These are phyloP conservation scores for Beauveria brongniartii DNA, from an alignment of 2,329 filamentous ascomycete genomes.

Conservation along the genomic window DNA sequence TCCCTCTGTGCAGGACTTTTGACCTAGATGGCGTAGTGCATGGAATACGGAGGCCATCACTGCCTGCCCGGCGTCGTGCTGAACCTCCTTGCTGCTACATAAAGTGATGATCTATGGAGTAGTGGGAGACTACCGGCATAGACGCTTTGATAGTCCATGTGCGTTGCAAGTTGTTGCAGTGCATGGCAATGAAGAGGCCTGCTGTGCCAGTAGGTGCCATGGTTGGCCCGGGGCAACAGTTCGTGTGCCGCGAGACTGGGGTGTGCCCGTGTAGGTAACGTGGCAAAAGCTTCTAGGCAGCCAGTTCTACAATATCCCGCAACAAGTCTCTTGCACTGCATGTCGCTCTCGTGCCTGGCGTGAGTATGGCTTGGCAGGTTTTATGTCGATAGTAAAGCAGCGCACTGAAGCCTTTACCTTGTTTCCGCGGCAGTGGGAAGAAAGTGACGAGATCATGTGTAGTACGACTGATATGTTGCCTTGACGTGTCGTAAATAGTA, in stretches of 20 bases:
- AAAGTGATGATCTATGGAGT: background rate
- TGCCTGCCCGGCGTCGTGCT: background rate
- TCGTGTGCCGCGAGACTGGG: background rate
- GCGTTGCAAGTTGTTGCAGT: background rate
- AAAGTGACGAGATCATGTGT: no score
- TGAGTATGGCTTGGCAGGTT: background rate
- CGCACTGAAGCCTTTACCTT: background rate
- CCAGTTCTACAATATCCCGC: background rate
- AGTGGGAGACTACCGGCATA: background rate
- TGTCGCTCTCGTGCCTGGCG: background rate
- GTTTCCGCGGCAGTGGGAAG: no score
- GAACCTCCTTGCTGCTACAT: background rate
- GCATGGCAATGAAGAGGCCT: background rate
- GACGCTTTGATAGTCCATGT: background rate
- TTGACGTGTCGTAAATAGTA: background rate
- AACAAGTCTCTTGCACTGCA: background rate
- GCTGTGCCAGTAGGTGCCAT: background rate
- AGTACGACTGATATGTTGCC: no score
- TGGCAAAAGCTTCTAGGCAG: background rate
- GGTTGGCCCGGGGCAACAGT: slow-evolving; percentile 3
- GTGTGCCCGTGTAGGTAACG: slow-evolving; percentile 7
- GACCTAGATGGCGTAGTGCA: background rate
- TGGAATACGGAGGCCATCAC: background rate
- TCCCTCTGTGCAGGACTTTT: background rate
- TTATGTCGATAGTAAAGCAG: background rate